Evolutionary conservation across 2,329 filamentous ascomycete genomes (phyloP), one percentile per base, ranked within the genome.

Genomic region (Talaromyces rugulosus): DNA sequence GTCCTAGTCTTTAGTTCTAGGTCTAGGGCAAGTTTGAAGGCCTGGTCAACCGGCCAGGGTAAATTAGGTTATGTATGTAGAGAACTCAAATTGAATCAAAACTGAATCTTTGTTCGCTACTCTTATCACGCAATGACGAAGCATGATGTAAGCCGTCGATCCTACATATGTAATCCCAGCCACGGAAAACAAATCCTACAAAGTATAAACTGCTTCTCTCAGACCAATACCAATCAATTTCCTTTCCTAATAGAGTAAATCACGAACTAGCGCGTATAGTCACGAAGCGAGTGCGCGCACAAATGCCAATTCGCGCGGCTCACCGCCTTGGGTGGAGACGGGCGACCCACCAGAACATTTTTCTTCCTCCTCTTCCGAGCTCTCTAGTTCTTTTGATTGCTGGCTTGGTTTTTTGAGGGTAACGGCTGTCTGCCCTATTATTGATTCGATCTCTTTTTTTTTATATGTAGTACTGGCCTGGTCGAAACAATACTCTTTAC

Each of bases 341-440:
- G 11, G 11, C n/a, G 8, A 50, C 55, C 60, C 60, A 62, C 60
- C n/a, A 18, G 28, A 56, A 62, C 14, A 58, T 62, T 62, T 62
- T 56, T 53, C 47, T 62, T 47, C 44, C 50, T 56, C 59, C 53
- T 58, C 50, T 30, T 51, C 11, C 54, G 23, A 23, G 51, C 59
- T 44, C 30, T 9, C 27, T n/a, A 30, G 36, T 50, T 23, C 36
- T 23, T 12, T 14, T 30, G 23, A 23, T 23, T 23, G 23, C 23
- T 23, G 31, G 11, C 11, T 36, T 36, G 1, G 11, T 14, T 36
- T 36, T 14, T 36, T 36, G 11, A 36, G 14, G 11, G 16, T 4
- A 52, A 12, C 30, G 50, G 50, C 50, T 59, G 58, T 55, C 58
- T 60, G 58, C 50, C 28, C 28, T 42, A 18, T 56, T 8, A 27